These are phyloP conservation scores for Spiraea crenata DNA, from an alignment of 331 rosid species.

Conservation along the genomic window DNA sequence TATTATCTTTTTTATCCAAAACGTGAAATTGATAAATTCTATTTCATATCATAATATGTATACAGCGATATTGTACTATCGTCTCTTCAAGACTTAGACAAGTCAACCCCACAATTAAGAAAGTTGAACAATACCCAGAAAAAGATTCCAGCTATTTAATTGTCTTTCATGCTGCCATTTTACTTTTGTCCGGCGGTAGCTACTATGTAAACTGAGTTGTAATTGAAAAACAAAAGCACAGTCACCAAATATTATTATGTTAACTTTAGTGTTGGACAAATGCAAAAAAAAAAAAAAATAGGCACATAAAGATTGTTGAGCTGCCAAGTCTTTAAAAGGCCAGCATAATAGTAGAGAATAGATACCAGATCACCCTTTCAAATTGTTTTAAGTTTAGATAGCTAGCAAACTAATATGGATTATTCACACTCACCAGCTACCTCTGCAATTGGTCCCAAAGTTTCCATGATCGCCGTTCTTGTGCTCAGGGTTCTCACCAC, in stretches of 20 bases:
- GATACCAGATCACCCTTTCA: too few relatives aligned
- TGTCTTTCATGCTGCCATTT: conserved; percentile 2
- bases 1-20: too few relatives aligned
- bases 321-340: not conserved
- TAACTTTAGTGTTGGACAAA: not conserved
- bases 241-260: not conserved
- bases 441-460: not conserved
- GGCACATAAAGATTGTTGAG: not conserved
- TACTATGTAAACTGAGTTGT: not conserved
- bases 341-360: not conserved
- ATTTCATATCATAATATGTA: too few relatives aligned
- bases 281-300: not conserved
- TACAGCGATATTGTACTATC: too few relatives aligned
- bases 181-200: not conserved
- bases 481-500: conserved; percentile 19
- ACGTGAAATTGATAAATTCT: too few relatives aligned
- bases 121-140: not conserved
- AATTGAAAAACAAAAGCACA: not conserved
- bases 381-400: too few relatives aligned
- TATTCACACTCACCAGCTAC: not conserved
- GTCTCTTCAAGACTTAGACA: not conserved
- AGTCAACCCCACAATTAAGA: not conserved
- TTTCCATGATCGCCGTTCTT: conserved; percentile 14
- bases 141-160: not conserved
- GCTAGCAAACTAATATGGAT: conserved; percentile 10